Base-by-base conservation (phyloP, 192 early-diverging fungal genomes). In the Linnemannia hyalina region DNA sequence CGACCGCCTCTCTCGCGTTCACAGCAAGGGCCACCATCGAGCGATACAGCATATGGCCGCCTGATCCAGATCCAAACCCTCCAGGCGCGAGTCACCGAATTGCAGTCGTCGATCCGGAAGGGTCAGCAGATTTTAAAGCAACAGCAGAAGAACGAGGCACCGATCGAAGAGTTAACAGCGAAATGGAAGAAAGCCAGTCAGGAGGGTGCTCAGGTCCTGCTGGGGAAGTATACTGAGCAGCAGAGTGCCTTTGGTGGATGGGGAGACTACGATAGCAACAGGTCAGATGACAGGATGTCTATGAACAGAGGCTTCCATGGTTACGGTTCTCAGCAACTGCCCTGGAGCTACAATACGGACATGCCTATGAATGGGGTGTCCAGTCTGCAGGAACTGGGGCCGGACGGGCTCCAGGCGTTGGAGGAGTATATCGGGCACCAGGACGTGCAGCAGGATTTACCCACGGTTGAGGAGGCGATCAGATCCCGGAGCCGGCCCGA, bases 381-480 rank as follows among this genome's bases (percentile, higher is more conserved):
- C n/a, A 40, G 40, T 42, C 38, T 38, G 22, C 70, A 71, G 3
- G 70, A 42, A 23, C 41, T 42, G 35, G 74, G 75, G 36, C 22
- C 44, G 55, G 26, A 26, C 0, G 60, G 68, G 4, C 16, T 78
- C 1, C 57, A 83, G 46, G 81, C 68, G 4, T 49, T 76, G 74
- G 79, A 78, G 71, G 74, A 77, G 35, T 52, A 65, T 32, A 77
- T 86, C 79, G 76, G 81, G 29, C 32, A 36, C 36, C 70, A 86
- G 44, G 84, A 86, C 15, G 52, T 75, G 9, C 78, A 81, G 49
- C 35, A 86, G 4, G 84, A 86, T 63, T 52, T 86, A 4, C 84
- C 84, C 8, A 81, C 84, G 18, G 80, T 86, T 15, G 79, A 80
- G 10, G 84, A 86, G 57, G 84, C 84, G 6, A 57, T 86, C 40